Percentiles rank a stretch among this genome's conserved stretches.
Evolutionary conservation across 148 eudicot genomes (phyloP).

Genomic region (Rhododendron ferrugineum): DNA sequence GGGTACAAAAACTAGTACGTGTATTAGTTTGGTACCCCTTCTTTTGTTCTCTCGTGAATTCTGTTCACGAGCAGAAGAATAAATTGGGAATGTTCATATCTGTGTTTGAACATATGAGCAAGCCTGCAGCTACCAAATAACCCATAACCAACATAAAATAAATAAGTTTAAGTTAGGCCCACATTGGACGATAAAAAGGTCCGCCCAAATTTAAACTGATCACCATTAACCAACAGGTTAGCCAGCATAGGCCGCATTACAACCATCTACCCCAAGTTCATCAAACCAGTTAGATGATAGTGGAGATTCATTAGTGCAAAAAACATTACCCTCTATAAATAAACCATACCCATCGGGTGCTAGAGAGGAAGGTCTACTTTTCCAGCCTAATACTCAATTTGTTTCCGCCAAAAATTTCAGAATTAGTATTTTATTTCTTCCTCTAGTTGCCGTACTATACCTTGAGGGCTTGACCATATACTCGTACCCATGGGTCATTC

Average conservation of each 20-base stretch:
- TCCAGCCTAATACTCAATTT: not conserved
- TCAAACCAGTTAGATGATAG: not conserved
- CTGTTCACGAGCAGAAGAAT: not conserved
- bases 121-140: not conserved
- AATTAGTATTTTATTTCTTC: not conserved
- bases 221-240: not conserved
- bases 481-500: slow-evolving; percentile 84
- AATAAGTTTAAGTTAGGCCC: not conserved
- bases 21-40: not conserved
- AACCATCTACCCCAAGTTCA: not conserved
- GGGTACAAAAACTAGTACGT: not conserved
- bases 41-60: not conserved
- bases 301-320: not conserved
- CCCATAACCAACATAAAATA: not conserved
- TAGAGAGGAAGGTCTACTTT: not conserved
- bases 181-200: not conserved
- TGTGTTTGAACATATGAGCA: too few species aligned
- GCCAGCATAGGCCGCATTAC: not conserved
- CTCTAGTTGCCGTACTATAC: slow-evolving; percentile 24
- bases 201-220: not conserved
- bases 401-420: not conserved
- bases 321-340: not conserved
- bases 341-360: not conserved
- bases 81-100: not conserved
- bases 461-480: slow-evolving; percentile 76